Conservation (phyloP, 2,329 filamentous ascomycete genomes). For the Aphanoascus verrucosus region DNA sequence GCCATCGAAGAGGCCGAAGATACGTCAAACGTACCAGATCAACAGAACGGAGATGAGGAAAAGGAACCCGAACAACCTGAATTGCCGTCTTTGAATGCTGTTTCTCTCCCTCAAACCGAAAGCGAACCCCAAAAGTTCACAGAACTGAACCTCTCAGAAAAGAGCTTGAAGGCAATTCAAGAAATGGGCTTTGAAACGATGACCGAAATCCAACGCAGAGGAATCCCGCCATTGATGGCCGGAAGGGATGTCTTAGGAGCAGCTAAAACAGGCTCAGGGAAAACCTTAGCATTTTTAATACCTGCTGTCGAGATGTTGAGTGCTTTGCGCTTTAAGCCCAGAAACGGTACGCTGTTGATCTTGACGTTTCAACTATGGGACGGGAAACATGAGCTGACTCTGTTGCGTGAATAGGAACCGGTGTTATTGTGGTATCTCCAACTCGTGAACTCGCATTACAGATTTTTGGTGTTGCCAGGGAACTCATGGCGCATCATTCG, state of each 20-base stretch:
- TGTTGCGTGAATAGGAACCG: constrained; percentile 46
- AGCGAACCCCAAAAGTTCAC: constrained; percentile 59
- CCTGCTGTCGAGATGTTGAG: constrained; percentile 89
- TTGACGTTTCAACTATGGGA: background rate
- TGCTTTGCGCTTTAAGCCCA: constrained; percentile 82
- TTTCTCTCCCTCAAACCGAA: constrained; percentile 49
- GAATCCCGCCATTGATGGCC: constrained; percentile 77
- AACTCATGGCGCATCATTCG: constrained; percentile 88
- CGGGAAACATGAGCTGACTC: background rate
- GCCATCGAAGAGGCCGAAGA: background rate
- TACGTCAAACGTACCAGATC: constrained; percentile 17
- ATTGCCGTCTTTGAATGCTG: constrained; percentile 42
- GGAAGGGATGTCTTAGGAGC: constrained; percentile 89
- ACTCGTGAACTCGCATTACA: constrained; percentile 90
- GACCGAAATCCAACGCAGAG: constrained; percentile 85
- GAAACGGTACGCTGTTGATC: constrained; percentile 51
- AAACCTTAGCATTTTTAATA: constrained; percentile 89
- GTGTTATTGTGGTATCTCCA: constrained; percentile 83
- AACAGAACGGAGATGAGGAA: constrained; percentile 30
- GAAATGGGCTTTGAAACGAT: constrained; percentile 92
- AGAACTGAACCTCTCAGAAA: constrained; percentile 75
- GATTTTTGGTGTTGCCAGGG: constrained; percentile 88
- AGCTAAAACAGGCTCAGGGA: constrained; percentile 91
- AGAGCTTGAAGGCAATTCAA: constrained; percentile 75
- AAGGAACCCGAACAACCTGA: constrained; percentile 28